Base-by-base conservation (phyloP, 352 stramenopile genomes). In the Phytophthora pluvialis region DNA sequence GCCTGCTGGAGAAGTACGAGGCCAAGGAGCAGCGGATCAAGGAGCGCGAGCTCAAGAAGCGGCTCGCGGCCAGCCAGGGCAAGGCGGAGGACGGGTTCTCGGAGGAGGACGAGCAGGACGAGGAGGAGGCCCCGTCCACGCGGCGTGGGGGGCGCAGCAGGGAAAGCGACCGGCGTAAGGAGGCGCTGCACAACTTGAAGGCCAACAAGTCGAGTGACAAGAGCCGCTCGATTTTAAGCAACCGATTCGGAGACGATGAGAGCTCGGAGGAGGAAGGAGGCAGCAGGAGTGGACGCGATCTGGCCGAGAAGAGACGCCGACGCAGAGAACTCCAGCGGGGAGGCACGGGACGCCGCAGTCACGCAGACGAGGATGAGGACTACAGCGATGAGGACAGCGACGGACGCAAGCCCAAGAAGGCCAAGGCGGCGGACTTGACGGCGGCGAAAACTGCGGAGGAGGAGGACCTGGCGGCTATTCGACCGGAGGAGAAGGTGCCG, bases 1-100 rank as follows among this genome's bases (percentile, higher is more conserved):
- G 85, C 0, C 71, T 95, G 40, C 65, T 95, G 76, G 87, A 95
- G 64, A 92, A 91, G 44, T 95, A 95, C 51, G 87, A 95, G 65
- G 85, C 85, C 9, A 79, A 93, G 15, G 84, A 92, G 55, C 80
- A 92, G 47, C 86, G 87, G 29, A 91, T 78, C 55, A 95, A 95
- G 65, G 85, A 95, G 59, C 77, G 86, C 4, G 83, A 90, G 25
- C 71, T 95, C 9, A 93, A 95, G 67, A 93, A 93, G 60, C 76
- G 86, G 16, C 74, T 93, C 16, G 86, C 82, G 1, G 84, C 81
- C 5, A 76, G 72, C 5, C 75, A 89, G 51, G 78, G 78, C 35
- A 75, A 81, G n/a, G 64, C 68, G 0, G 72, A 74, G 38, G 67
- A 81, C 11, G 76, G 70, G 0, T 72, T 66, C 21, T 70, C 50